Evolutionary conservation across 768 basidiomycete species (phyloP).

Genomic region (Pleurotus tuber-regium): DNA sequence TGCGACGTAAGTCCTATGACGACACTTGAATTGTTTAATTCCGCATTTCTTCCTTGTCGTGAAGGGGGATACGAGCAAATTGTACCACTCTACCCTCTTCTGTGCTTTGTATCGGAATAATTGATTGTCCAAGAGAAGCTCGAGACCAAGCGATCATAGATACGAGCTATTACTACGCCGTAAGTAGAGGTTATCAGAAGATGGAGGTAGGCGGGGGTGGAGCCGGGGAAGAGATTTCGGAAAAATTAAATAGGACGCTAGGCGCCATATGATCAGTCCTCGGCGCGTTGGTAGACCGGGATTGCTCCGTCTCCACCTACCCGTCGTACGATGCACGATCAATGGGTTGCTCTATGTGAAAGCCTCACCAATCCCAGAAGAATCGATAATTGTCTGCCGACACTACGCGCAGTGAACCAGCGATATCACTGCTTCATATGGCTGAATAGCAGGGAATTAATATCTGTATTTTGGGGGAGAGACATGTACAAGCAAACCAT

Average conservation of each 20-base stretch:
- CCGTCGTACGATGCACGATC: too few relatives aligned
- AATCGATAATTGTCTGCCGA: too few relatives aligned
- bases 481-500: too few relatives aligned
- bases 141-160: neutral
- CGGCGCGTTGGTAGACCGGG: constrained; percentile 1
- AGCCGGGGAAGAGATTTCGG: neutral
- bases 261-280: constrained; percentile 3
- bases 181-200: too few relatives aligned
- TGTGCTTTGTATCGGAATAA: neutral
- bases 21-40: neutral
- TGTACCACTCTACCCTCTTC: neutral
- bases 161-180: too few relatives aligned
- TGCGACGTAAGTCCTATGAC: too few relatives aligned
- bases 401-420: too few relatives aligned
- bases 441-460: too few relatives aligned
- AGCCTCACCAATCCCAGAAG: too few relatives aligned
- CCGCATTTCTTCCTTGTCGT: constrained; percentile 4
- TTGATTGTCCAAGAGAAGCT: neutral
- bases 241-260: neutral
- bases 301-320: constrained; percentile 1
- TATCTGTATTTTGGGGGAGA: too few relatives aligned
- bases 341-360: too few relatives aligned
- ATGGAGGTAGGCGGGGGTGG: constrained; percentile 1
- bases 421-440: too few relatives aligned
- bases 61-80: neutral